Conservation (phyloP, 176 grass and related monocot genomes). For the Aegilops bicornis region DNA sequence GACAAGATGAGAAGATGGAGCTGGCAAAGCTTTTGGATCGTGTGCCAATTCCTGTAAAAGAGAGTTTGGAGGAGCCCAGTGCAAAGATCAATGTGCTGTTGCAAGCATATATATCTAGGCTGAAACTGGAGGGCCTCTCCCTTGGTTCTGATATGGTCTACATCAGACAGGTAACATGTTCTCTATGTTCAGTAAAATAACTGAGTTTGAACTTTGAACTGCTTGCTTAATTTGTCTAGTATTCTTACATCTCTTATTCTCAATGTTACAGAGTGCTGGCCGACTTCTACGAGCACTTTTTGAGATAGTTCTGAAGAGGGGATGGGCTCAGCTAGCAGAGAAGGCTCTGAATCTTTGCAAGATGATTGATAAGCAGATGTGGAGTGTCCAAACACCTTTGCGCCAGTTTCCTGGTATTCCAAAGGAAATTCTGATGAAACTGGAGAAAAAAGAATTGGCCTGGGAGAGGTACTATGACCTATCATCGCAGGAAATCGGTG, state of each 20-base stretch:
- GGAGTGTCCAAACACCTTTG: constrained; percentile 89
- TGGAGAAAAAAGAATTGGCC: constrained; percentile 92
- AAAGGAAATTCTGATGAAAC: constrained; percentile 93
- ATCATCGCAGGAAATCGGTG: constrained; percentile 93
- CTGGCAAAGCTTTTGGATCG: constrained; percentile 89
- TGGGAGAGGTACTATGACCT: constrained; percentile 95
- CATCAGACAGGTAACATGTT: constrained; percentile 72
- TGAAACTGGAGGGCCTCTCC: constrained; percentile 90
- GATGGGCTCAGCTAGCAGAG: constrained; percentile 91
- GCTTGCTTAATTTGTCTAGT: constrained; percentile 13
- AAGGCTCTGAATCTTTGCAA: constrained; percentile 96
- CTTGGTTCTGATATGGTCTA: constrained; percentile 91
- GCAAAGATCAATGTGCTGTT: constrained; percentile 98
- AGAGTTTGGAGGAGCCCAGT: constrained; percentile 96
- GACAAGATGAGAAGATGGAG: constrained; percentile 97
- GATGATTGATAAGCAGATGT: constrained; percentile 98
- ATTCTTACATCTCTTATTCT: constrained; percentile 32
- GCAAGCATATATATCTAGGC: constrained; percentile 91
- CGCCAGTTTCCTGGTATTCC: constrained; percentile 88
- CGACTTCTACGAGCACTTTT: constrained; percentile 77
- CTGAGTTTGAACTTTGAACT: constrained; percentile 25
- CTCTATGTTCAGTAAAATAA: background rate
- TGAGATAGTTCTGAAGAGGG: constrained; percentile 91
- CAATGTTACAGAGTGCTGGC: constrained; percentile 77
- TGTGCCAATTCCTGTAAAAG: constrained; percentile 97